These are phyloP conservation scores for Pulveroboletus frians DNA, from an alignment of 768 basidiomycete genomes.

Conservation along the genomic window DNA sequence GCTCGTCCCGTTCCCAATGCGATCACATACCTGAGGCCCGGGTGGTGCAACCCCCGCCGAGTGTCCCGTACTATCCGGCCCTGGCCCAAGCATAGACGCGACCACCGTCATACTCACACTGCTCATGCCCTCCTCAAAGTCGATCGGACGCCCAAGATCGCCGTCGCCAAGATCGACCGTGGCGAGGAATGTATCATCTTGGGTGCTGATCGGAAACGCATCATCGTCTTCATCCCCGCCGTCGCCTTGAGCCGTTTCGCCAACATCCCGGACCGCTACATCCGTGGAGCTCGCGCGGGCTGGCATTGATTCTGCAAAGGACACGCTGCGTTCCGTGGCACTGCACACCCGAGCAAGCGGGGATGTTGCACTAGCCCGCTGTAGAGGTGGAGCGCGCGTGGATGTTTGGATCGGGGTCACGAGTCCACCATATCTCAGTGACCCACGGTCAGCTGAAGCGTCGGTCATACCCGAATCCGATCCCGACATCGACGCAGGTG, in stretches of 20 bases:
- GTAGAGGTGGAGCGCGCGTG: constrained; percentile 22
- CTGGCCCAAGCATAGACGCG: neutral
- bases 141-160: constrained; percentile 36
- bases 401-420: constrained; percentile 35
- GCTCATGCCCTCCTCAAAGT: constrained; percentile 36
- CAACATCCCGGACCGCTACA: neutral
- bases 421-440: constrained; percentile 17
- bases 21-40: constrained; percentile 7
- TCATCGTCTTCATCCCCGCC: constrained; percentile 28
- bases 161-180: constrained; percentile 47
- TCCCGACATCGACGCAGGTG: neutral
- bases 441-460: neutral
- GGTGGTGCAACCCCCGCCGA: neutral
- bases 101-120: constrained; percentile 11
- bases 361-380: constrained; percentile 4
- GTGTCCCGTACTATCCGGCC: neutral
- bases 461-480: neutral
- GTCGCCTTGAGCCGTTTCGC: neutral
- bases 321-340: constrained; percentile 9
- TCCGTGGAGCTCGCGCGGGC: neutral
- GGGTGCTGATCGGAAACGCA: constrained; percentile 50
- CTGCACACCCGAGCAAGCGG: constrained; percentile 12
- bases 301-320: constrained; percentile 5
- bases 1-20: neutral
- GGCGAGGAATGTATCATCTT: constrained; percentile 65